Percentiles rank a stretch among this genome's conserved stretches.
Evolutionary conservation across 148 eudicot species (phyloP).

Genomic region (Salicornia ramosissima): DNA sequence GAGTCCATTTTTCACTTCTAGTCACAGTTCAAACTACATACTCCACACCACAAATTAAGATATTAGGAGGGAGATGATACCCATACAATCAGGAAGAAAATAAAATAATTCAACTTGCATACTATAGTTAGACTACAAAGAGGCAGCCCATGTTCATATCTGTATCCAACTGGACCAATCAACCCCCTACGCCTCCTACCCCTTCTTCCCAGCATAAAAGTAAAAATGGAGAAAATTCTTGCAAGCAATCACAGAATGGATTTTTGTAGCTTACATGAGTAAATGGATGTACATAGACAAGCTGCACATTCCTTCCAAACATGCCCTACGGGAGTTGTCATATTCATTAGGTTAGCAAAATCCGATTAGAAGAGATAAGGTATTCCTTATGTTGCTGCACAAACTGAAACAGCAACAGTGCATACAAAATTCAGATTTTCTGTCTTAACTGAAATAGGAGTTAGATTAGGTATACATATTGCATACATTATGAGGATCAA

Average conservation of each 20-base stretch:
- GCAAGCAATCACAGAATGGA: neutral
- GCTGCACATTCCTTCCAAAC: slow-evolving; percentile 65
- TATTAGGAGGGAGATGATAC: no score
- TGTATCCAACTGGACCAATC: no score
- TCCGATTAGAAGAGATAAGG: neutral
- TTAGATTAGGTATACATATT: neutral
- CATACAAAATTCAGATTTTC: neutral
- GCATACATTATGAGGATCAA: slow-evolving; percentile 66
- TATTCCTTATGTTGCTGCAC: neutral
- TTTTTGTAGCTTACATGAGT: slow-evolving; percentile 53
- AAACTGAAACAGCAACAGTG: slow-evolving; percentile 2
- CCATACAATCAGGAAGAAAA: no score
- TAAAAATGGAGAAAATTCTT: neutral
- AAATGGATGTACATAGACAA: slow-evolving; percentile 69
- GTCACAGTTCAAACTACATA: no score
- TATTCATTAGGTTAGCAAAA: neutral
- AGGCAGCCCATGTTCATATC: no score
- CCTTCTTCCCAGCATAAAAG: neutral
- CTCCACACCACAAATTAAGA: no score
- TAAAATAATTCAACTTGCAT: no score
- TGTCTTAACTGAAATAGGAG: neutral
- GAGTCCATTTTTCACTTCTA: no score
- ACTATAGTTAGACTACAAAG: no score
- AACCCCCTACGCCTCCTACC: neutral
- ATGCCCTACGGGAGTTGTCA: slow-evolving; percentile 47